Base-by-base conservation (phyloP, 331 rosid genomes). In the Quercus tomentella region DNA sequence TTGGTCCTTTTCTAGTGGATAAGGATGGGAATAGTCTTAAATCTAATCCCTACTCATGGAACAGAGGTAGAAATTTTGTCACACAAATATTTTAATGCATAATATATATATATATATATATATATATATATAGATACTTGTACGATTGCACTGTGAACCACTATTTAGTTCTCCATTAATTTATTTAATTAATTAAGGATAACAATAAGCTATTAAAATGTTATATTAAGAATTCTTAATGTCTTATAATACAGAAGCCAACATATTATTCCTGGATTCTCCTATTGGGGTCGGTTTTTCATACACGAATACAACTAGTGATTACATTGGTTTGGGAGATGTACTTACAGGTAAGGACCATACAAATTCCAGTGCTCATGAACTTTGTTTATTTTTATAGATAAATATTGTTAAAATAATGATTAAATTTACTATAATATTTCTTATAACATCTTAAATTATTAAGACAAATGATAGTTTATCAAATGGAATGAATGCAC, bases 211-310 rank as follows among this genome's bases (percentile, higher is more conserved):
- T 17, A 30, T 14, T 67, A 7, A 6, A 30, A 67, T 73, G 51
- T 78, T 70, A 66, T 79, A 79, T 51, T 82, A 11, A 81, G 49
- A 78, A 56, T 78, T 75, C 14, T 66, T 73, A 60, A 77, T 28
- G 15, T 67, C 2, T 73, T 80, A 80, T 83, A 83, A 74, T 82
- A 92, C 91, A 92, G 97, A 90, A 85, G 94, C 97, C 89, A 92
- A 92, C 86, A 78, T 94, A 86, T 82, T 94, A 74, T 94, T 92
- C 86, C 56, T 94, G 84, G 98, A 92, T 90, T 95, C 99, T 81
- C 99, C 99, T 61, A 79, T 91, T 76, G 99, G 98, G 51, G 99
- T 95, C 76, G 98, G 98, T 84, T 94, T 92, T 89, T 94, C 98
- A 15, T 92, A 94, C 85, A 88, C 98, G 65, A 94, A 94, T 77